These are phyloP conservation scores for Dimargaris cristalligena DNA, from an alignment of 192 early-diverging fungal genomes.

Conservation along the genomic window DNA sequence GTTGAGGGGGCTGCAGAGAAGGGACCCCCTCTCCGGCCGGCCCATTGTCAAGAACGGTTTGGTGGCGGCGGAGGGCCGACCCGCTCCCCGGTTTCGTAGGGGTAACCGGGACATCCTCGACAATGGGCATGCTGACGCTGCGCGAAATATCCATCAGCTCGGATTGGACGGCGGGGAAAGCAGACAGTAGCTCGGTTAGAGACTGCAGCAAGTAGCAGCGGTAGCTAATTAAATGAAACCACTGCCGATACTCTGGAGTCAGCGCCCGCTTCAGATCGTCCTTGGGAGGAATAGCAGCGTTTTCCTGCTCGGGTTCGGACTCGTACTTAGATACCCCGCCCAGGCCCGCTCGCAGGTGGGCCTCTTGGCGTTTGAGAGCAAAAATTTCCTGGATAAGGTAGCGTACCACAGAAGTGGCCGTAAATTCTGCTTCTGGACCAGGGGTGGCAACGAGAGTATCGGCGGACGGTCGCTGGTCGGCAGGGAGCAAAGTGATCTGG, in stretches of 20 bases:
- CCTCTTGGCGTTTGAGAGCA: not conserved
- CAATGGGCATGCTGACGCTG: slow-evolving; percentile 14
- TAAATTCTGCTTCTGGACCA: too few relatives aligned
- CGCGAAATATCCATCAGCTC: slow-evolving; percentile 18
- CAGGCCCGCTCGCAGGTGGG: too few relatives aligned
- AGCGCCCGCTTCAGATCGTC: not conserved
- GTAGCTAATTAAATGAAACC: slow-evolving; percentile 20
- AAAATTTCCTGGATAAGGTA: not conserved
- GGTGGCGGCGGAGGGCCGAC: not conserved
- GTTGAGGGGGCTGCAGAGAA: too few relatives aligned
- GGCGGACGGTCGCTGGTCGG: not conserved
- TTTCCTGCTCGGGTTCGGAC: not conserved
- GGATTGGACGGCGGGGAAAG: slow-evolving; percentile 44
- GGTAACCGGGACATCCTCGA: not conserved
- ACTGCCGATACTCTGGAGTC: not conserved
- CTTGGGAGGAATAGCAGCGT: not conserved
- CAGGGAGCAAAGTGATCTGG: slow-evolving; percentile 27
- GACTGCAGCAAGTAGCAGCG: slow-evolving; percentile 73
- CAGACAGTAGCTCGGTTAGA: slow-evolving; percentile 71
- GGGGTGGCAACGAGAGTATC: not conserved
- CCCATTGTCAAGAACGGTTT: not conserved
- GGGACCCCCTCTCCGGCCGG: too few relatives aligned
- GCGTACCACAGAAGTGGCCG: too few relatives aligned
- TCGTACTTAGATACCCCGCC: not conserved
- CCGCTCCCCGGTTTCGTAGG: not conserved